Base-by-base conservation (phyloP, 2,329 filamentous ascomycete genomes). In the Colletotrichum melonis region DNA sequence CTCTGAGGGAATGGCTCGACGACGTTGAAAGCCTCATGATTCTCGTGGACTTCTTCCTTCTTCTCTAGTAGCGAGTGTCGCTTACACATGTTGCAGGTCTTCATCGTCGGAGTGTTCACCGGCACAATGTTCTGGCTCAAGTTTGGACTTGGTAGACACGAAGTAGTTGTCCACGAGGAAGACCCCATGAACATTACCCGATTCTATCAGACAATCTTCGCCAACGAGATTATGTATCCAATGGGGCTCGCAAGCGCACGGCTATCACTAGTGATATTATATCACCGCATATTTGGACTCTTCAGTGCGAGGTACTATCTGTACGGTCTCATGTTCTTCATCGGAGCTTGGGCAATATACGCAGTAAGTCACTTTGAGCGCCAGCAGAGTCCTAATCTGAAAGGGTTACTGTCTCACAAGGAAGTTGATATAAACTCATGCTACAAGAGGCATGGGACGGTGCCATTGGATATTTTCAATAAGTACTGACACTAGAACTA, bases 121-220 rank as follows among this genome's bases (percentile, higher is more conserved):
- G 71, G 67, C 4, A 70, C 71, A 1, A 73, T 73, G 71, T 19
- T 73, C 9, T 73, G 71, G 71, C 55, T 73, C 26, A 62, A 49
- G 3, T 73, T 66, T 6, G 71, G 71, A 22, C 71, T 73, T 2
- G 71, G 71, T 19, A 56, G 62, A 38, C 71, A 73, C n/a, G 60
- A 57, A 46, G 6, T 65, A 3, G 71, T 73, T 24, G 67, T 66
- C 3, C 16, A 38, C 19, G 67, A 71, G 32, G 71, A 73, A 26
- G 67, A 73, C 35, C 56, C 71, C 6, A 62, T 57, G 59, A 73
- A 71, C 35, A 22, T 73, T 1, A 28, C 22, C 12, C 60, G 19
- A 4, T 73, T 73, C n/a, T 73, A 56, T 19, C 55, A 73, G 24
- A 73, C 71, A 2, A 73, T 73, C 54, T 73, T 56, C 60, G 71